Evolutionary conservation across 345 rosid species (phyloP).

Genomic region (Salix exigua): DNA sequence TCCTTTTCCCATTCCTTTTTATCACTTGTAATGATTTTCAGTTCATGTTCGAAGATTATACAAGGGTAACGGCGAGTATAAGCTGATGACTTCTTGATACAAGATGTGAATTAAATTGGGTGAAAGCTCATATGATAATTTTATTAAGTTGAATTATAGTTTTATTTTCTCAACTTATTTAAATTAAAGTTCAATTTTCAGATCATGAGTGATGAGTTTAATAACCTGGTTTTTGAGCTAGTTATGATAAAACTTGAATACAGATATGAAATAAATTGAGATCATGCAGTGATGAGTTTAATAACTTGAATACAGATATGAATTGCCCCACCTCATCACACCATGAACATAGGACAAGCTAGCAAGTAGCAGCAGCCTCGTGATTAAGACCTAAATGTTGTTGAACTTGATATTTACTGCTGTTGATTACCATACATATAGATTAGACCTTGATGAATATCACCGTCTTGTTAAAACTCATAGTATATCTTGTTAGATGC

Average conservation of each 20-base stretch:
- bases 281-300: too few relatives aligned
- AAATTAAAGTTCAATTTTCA: too few relatives aligned
- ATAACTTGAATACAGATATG: neutral
- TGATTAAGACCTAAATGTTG: neutral
- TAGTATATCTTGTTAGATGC: neutral
- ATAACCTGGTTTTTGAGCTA: too few relatives aligned
- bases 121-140: too few relatives aligned
- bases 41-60: slow-evolving; percentile 16
- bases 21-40: slow-evolving; percentile 17
- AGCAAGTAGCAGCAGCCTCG: neutral
- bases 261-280: neutral
- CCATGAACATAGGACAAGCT: neutral
- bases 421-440: neutral
- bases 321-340: neutral
- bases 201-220: too few relatives aligned
- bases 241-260: neutral
- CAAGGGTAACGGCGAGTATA: slow-evolving; percentile 7
- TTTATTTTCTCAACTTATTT: too few relatives aligned
- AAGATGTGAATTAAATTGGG: too few relatives aligned
- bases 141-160: too few relatives aligned
- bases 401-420: neutral
- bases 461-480: neutral
- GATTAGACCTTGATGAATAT: neutral
- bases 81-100: too few relatives aligned
- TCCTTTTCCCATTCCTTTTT: slow-evolving; percentile 9